Conservation (phyloP, 768 basidiomycete genomes). For the Termitomyces sp. region DNA sequence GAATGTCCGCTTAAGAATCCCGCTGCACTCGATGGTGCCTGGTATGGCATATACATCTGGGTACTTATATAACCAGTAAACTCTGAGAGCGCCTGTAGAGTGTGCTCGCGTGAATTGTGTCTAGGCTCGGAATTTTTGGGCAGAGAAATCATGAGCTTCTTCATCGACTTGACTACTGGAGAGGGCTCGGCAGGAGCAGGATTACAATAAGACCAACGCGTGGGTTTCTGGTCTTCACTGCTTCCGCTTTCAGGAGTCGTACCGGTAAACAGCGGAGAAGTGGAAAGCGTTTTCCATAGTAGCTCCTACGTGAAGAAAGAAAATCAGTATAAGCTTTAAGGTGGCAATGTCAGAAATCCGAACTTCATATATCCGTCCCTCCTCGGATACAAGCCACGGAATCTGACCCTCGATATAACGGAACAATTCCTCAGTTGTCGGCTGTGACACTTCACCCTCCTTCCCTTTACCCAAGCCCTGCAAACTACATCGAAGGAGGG, state of each 20-base stretch:
- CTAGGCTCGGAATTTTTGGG: conserved; percentile 26
- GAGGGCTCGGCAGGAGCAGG: conserved; percentile 30
- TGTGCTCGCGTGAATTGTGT: conserved; percentile 47
- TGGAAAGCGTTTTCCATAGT: conserved; percentile 60
- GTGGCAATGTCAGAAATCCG: conserved; percentile 4
- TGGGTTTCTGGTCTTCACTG: conserved; percentile 17
- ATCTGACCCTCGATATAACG: conserved; percentile 50
- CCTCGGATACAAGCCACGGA: conserved; percentile 50
- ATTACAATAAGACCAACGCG: conserved; percentile 36
- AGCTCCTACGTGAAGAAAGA: conserved; percentile 27
- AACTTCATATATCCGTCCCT: conserved; percentile 54
- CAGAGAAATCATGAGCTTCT: conserved; percentile 29
- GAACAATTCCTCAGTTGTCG: conserved; percentile 59
- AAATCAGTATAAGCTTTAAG: not conserved
- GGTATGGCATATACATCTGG: conserved; percentile 58
- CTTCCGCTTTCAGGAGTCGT: conserved; percentile 15
- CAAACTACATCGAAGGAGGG: conserved; percentile 61
- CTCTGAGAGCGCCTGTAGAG: conserved; percentile 61
- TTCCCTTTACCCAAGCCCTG: conserved; percentile 39
- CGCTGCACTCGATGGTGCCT: conserved; percentile 21
- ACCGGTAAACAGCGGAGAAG: conserved; percentile 46
- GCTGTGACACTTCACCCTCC: conserved; percentile 28
- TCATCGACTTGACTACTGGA: conserved; percentile 32
- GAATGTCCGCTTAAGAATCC: conserved; percentile 22
- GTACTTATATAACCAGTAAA: conserved; percentile 78